Evolutionary conservation across 2,329 filamentous ascomycete species (phyloP), one percentile per base, ranked within the genome.

Genomic region (Sphaerostilbella broomeana): DNA sequence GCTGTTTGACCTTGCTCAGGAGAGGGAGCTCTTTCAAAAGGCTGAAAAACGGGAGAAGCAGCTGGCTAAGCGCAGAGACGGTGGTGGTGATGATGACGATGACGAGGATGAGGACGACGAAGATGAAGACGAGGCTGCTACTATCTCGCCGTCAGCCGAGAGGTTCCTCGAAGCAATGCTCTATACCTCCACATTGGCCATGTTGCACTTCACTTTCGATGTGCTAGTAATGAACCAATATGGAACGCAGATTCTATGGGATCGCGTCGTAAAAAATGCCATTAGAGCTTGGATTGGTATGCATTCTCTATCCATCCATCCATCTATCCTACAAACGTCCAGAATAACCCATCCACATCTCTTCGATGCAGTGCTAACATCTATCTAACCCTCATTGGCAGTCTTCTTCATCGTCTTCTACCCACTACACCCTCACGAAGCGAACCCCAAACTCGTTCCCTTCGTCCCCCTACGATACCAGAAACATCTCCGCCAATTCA

Each of bases 191-290:
- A 79, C 77, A 46, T 62, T 92, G 51, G 69, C 76, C 10, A 84
- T 81, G 68, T 62, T 89, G 35, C 84, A 90, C 56, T 80, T 88
- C 50, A 86, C 82, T 0, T 71, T 92, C 37, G 85, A 90, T 55
- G 79, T 88, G 25, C 68, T 92, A 9, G 84, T 88, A 16, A 83
- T 87, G 57, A 73, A 81, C 50, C 86, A 92, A 60, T 92, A 86
- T 53, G 76, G 78, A n/a, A 69, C 79, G 46, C 70, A 77, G 2
- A 69, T 88, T 3, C 56, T 71, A 4, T 86, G 80, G 79, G 41
- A 54, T 1, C 60, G 66, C 17, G 70, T 87, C 3, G 49, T 69
- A 10, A 53, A 54, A 35, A 70, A 82, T 32, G 69, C 77, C 2
- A 53, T 62, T 1, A 69, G 68, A 27, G 73, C 77, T 0, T 69